Base-by-base conservation (phyloP, 768 basidiomycete genomes). In the Suillus ampliporus region DNA sequence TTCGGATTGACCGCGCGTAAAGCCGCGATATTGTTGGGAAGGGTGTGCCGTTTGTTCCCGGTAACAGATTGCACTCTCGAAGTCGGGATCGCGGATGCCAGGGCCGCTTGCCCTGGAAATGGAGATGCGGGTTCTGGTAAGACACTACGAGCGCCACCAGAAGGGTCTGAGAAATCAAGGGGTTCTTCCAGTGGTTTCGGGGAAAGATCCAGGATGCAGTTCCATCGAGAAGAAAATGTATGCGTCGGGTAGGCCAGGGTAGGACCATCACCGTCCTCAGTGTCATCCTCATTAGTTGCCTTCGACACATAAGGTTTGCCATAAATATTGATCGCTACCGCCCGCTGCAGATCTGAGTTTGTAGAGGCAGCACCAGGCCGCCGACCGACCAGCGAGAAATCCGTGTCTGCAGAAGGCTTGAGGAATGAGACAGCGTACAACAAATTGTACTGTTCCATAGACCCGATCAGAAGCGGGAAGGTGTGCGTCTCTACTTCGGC, bases 401-500 rank as follows among this genome's bases (percentile, higher is more conserved):
- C 81, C 62, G 77, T 76, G 26, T 88, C 84, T 65, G 88, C 83
- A 5, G 89, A 86, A 9, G 87, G 82, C 26, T 82, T 83, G 66
- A 92, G 79, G 71, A 95, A 92, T 13, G 89, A 86, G n/a, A 97
- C 92, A 1, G 91, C 90, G 67, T 96, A 96, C 17, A 97, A 83
- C 31, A 97, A 80, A 70, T 96, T 97, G 70, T 88, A 92, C 75
- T 97, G 95, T 43, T 94, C 93, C 69, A 83, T 79, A 2, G 89
- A 81, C 1, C 84, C 83, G n/a, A 97, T 81, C 13, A 70, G 80
- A 21, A 95, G 78, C 10, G 94, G 95, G 72, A 95, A 95, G 5
- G 85, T 78, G 19, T 68, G 73, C 31, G 80, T 77, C 56, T 79
- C 78, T 6, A 72, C 74, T 26, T 75, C 72, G 46, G 71, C 69